Evolutionary conservation across 208 protist species (phyloP), one percentile per base, ranked within the genome.

Genomic region (Trypanosoma scelopori): DNA sequence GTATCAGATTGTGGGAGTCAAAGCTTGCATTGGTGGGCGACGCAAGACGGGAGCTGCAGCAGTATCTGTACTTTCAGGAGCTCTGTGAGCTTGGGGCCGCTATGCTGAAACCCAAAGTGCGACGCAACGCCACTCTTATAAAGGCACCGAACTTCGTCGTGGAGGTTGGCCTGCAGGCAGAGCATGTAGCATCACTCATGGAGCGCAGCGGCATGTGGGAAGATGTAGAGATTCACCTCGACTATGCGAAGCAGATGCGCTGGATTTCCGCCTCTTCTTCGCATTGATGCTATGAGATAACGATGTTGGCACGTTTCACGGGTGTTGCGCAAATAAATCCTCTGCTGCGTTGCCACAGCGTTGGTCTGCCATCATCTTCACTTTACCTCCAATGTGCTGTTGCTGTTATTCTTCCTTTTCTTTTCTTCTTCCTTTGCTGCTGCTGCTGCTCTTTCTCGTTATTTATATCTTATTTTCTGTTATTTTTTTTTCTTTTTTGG

Each of bases 31-130:
- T 96, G 32, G 85, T 96, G 27, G 91, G 91, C 15, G 87, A 93
- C 60, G 80, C 78, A 48, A 68, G 65, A 35, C 75, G 87, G 32
- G 84, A 87, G 42, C 57, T 62, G 11, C 59, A 82, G 32, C 87
- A 92, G 65, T 85, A 93, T 71, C 63, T 84, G 23, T 96, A 96
- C 75, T 96, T 93, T 65, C 73, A 96, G 55, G 87, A 96, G 63
- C 75, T 96, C 5, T 89, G 78, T 58, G 85, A 91, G 58, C 67
- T 84, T 48, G 91, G 84, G 1, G 46, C 73, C 0, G 53, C 59
- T 12, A 49, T 89, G 32, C 73, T 96, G 27, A 92, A 92, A 63
- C 78, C 73, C 18, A 74, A 79, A 5, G 32, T 28, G 15, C 32
- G 60, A 23, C 82, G 86, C 0, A 52, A 82, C 45, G 12, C 53